Evolutionary conservation across 2,329 filamentous ascomycete species (phyloP).

Genomic region (Colletotrichum lindemuthianum): DNA sequence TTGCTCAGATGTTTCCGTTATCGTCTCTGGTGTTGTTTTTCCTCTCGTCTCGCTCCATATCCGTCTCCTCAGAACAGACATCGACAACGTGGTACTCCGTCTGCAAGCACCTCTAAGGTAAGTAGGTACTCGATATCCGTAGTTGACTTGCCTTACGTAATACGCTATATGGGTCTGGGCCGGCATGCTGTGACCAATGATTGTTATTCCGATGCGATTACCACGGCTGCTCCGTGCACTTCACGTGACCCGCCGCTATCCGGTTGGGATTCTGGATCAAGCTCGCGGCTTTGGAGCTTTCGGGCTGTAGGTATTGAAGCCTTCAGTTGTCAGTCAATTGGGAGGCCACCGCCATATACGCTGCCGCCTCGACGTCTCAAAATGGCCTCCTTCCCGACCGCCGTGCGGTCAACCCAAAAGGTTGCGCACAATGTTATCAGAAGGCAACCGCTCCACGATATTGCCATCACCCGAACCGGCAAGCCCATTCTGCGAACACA

Average conservation of each 20-base stretch:
- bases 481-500: constrained; percentile 91
- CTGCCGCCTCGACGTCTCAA: constrained; percentile 19
- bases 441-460: constrained; percentile 75
- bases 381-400: constrained; percentile 67
- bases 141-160: not conserved
- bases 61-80: too few species aligned
- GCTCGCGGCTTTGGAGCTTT: constrained; percentile 32
- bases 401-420: constrained; percentile 63
- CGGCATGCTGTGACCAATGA: constrained; percentile 18
- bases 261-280: constrained; percentile 25
- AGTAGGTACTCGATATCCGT: not conserved
- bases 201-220: constrained; percentile 31
- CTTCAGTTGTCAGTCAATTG: constrained; percentile 38
- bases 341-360: constrained; percentile 28
- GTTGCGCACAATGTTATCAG: constrained; percentile 58
- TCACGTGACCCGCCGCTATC: constrained; percentile 28
- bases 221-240: constrained; percentile 19
- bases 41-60: too few species aligned
- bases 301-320: constrained; percentile 4
- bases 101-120: not conserved
- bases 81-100: too few species aligned
- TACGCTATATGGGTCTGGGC: not conserved
- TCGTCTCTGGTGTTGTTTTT: too few species aligned
- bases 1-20: too few species aligned
- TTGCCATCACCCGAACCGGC: constrained; percentile 93